Evolutionary conservation across 1,284 basidiomycete genomes (phyloP), one percentile per base, ranked within the genome.

Genomic region (Fomes fomentarius): DNA sequence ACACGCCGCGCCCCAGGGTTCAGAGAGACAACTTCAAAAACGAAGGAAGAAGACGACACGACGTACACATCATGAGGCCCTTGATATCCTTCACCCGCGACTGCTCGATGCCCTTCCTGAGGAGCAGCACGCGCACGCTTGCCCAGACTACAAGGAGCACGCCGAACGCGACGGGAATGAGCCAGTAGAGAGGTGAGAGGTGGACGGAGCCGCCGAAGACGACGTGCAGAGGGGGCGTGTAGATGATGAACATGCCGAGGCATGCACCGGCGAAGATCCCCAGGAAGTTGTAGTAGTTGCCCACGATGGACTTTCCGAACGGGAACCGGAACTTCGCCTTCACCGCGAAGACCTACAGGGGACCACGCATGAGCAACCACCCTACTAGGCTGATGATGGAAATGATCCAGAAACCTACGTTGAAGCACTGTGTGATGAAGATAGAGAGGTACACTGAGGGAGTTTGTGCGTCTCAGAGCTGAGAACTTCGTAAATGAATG

Each of bases 371-470:
- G n/a, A n/a, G n/a, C n/a, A n/a, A n/a, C n/a, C n/a, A n/a, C n/a
- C n/a, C n/a, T n/a, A n/a, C n/a, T n/a, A n/a, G n/a, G n/a, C n/a
- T n/a, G n/a, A n/a, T n/a, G n/a, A n/a, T n/a, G n/a, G n/a, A n/a
- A n/a, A n/a, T n/a, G n/a, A n/a, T n/a, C n/a, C n/a, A n/a, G n/a
- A n/a, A 4, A 63, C 77, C 24, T 60, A 83, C 84, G 64, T 88
- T 87, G 75, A 87, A 88, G 68, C 84, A 86, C 64, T 88, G 85
- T 17, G 76, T 78, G 58, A 87, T 83, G 71, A 87, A 87, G 31
- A 88, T 75, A 2, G 83, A 82, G 17, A 87, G 74, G 63, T 87
- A 87, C n/a, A 83, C 79, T 79, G 46, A 8, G 30, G 1, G 10
- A 22, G 4, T 15, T 33, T 21, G 21, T 8, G 8, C 21, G 40